Conservation (phyloP, 2,329 filamentous ascomycete species). For the Leptodontidium sp. region DNA sequence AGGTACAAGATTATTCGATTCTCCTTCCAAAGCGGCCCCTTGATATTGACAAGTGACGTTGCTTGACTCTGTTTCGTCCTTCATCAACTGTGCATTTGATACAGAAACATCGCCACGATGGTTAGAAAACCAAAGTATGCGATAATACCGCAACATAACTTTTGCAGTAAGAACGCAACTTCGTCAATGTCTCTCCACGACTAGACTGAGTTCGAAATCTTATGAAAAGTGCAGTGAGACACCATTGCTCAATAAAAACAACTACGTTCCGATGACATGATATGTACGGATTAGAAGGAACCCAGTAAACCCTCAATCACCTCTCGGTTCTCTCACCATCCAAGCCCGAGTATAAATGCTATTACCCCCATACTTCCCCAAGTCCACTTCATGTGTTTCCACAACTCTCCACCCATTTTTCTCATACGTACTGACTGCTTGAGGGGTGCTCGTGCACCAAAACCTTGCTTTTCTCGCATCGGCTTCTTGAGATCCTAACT, state of each 20-base stretch:
- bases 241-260: not conserved
- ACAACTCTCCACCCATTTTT: conserved; percentile 44
- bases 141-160: no score
- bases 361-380: conserved; percentile 34
- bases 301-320: no score
- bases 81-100: no score
- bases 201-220: no score
- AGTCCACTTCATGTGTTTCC: conserved; percentile 32
- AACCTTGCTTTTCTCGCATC: conserved; percentile 28
- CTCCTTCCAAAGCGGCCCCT: not conserved
- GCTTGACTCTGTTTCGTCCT: no score
- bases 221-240: no score
- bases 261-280: not conserved
- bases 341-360: conserved; percentile 33
- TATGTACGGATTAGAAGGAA: no score
- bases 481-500: conserved; percentile 30
- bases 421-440: conserved; percentile 35
- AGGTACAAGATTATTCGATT: not conserved
- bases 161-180: no score
- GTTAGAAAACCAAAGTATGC: no score
- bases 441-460: conserved; percentile 37
- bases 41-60: no score
- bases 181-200: no score
- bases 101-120: no score
- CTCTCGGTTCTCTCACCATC: conserved; percentile 33